Percentiles rank a stretch among this genome's conserved stretches.
Evolutionary conservation across 202 grass and related monocot species (phyloP).

Genomic region (Tripidium arundinaceum): DNA sequence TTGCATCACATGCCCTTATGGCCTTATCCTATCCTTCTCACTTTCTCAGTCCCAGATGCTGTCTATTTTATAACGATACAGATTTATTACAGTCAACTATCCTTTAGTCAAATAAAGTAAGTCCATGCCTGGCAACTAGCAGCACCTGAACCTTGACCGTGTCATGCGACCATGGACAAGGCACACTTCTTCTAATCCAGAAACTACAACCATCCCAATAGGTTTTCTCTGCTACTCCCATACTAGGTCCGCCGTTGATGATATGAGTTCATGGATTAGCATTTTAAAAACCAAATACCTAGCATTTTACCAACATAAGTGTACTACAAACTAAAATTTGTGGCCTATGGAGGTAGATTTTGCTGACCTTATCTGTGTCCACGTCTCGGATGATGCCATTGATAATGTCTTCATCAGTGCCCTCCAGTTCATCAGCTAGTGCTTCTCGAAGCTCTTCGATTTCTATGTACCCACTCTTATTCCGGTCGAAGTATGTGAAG

Average conservation of each 20-base stretch:
- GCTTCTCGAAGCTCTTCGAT: conserved; percentile 77
- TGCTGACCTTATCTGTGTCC: conserved; percentile 78
- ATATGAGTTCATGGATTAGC: not conserved
- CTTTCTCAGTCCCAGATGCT: not conserved
- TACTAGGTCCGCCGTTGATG: not conserved
- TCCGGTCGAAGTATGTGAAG: conserved; percentile 73
- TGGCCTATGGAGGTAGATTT: not conserved
- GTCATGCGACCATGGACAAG: not conserved
- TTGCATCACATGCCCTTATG: not conserved
- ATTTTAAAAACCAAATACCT: not conserved
- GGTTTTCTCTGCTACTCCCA: too few species aligned
- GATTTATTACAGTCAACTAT: not conserved
- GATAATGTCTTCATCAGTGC: conserved; percentile 68
- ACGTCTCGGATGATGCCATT: conserved; percentile 71
- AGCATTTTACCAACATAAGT: not conserved
- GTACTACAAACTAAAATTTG: not conserved
- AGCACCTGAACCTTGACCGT: conserved; percentile 5
- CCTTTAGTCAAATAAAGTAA: not conserved
- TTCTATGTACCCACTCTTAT: conserved; percentile 83
- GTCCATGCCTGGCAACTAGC: not conserved
- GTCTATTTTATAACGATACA: conserved; percentile 4
- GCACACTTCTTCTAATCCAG: not conserved
- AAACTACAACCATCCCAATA: conserved; percentile 2
- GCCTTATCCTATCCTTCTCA: not conserved
- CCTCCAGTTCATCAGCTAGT: conserved; percentile 62